Evolutionary conservation across 2,329 filamentous ascomycete species (phyloP), one percentile per base, ranked within the genome.

Genomic region (Penicillium sp.): DNA sequence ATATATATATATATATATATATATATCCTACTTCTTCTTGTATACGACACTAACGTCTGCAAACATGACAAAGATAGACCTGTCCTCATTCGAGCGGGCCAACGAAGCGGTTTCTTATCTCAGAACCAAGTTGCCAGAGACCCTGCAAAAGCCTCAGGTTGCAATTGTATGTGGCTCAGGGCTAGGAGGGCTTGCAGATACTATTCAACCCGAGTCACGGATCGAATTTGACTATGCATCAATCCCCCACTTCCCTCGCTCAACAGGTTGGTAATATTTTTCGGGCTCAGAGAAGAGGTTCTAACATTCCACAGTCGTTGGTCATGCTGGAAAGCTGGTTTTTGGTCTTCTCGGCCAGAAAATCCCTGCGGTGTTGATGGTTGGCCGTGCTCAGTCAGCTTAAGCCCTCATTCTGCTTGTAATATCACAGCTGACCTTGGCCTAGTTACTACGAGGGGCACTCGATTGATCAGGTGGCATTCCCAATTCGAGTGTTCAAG

Each of bases 381-480:
- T 87, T 60, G 86, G 86, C 62, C 79, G 86, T 68, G 82, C 82
- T 65, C 86, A 88, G 85, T 87, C 61, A 79, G 83, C 79, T 44
- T 23, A 50, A 50, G 17, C 44, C 7, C 51, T 41, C 27, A 33
- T 31, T 42, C n/a, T 49, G 33, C 42, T 61, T 54, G 55, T 43
- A 10, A 36, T 12, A 31, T 21, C 35, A 17, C 12, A 39, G 33
- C 47, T 64, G 53, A 61, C 49, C 9, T 31, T 15, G 36, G 35
- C 15, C 54, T 17, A 87, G 86, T 72, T 88, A 86, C 74, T 89
- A 88, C 68, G 86, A 89, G 73, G 86, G 86, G 35, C 83, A 89
- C 68, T 80, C 81, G 2, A 86, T 88, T 75, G 79, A 86, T 53
- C 76, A 80, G 47, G 81, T 86, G 38, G 86, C 86, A 27, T 87